Percentiles rank a stretch among this genome's conserved stretches.
These are phyloP conservation scores for Talaromyces sp. DNA, from an alignment of 2,329 filamentous ascomycete species.

Conservation along the genomic window DNA sequence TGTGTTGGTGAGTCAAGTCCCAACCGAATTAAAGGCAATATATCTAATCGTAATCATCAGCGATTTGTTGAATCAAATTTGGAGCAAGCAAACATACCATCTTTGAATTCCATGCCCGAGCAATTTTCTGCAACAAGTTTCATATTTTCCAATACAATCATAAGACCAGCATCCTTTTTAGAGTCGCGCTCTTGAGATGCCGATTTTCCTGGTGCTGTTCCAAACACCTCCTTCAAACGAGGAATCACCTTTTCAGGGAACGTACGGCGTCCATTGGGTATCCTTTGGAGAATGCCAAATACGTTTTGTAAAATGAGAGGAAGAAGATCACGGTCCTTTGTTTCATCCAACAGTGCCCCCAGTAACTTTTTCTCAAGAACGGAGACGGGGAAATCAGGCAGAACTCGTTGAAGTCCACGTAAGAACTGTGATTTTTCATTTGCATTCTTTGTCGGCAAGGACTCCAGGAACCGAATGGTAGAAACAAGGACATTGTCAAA, in stretches of 20 bases:
- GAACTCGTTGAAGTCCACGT: constrained; percentile 80
- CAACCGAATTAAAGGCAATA: constrained; percentile 80
- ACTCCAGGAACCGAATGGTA: constrained; percentile 91
- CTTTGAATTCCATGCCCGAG: constrained; percentile 90
- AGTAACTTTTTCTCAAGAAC: constrained; percentile 95
- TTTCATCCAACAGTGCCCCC: constrained; percentile 84
- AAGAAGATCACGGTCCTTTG: constrained; percentile 87
- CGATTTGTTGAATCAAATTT: background rate
- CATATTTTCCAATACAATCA: constrained; percentile 87
- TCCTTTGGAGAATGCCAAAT: constrained; percentile 81
- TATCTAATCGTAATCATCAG: constrained; percentile 59
- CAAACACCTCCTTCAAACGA: constrained; percentile 78
- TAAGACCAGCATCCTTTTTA: constrained; percentile 82
- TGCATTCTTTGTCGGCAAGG: constrained; percentile 85
- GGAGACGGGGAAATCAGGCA: constrained; percentile 88
- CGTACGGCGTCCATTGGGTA: constrained; percentile 74
- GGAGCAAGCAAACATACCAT: constrained; percentile 60
- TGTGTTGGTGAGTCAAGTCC: constrained; percentile 89
- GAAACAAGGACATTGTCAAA: constrained; percentile 97
- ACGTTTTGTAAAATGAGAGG: constrained; percentile 86
- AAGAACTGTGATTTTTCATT: constrained; percentile 91
- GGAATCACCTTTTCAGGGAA: constrained; percentile 89
- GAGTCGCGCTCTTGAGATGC: constrained; percentile 72
- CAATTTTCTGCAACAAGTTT: constrained; percentile 75
- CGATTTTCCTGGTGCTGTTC: constrained; percentile 54